These are phyloP conservation scores for Allomyces macrogynus DNA, from an alignment of 192 early-diverging fungal genomes.

Conservation along the genomic window DNA sequence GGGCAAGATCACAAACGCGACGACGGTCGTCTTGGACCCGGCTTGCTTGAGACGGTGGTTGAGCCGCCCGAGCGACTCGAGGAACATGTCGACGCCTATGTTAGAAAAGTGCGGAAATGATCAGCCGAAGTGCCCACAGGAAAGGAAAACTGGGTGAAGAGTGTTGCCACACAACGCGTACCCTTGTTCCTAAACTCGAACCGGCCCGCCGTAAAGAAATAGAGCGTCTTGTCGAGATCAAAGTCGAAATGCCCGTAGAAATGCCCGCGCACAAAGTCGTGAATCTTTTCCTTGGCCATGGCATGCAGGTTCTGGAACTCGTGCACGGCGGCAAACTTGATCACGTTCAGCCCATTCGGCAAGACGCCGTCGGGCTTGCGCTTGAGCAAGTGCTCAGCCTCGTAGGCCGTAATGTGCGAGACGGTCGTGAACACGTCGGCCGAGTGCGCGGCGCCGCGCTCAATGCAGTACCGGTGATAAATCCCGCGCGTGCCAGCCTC, in stretches of 20 bases:
- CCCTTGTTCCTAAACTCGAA: slow-evolving; percentile 95
- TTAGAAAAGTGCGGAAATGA: no score
- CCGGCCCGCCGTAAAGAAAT: slow-evolving; percentile 90
- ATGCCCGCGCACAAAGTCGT: slow-evolving; percentile 91
- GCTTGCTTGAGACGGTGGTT: slow-evolving; percentile 63
- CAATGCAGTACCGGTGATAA: slow-evolving; percentile 91
- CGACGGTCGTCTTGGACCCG: slow-evolving; percentile 73
- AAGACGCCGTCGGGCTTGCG: slow-evolving; percentile 91
- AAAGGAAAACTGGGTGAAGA: no score
- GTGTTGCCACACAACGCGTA: no score
- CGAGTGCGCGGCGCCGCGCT: slow-evolving; percentile 86
- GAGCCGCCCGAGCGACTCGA: slow-evolving; percentile 72
- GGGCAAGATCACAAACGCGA: slow-evolving; percentile 91
- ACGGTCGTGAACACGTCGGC: slow-evolving; percentile 93
- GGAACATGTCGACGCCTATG: slow-evolving; percentile 73
- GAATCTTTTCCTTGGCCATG: slow-evolving; percentile 76
- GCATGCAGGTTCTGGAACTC: slow-evolving; percentile 98
- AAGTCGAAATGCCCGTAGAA: slow-evolving; percentile 96
- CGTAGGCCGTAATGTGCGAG: slow-evolving; percentile 88
- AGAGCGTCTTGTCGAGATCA: slow-evolving; percentile 87
- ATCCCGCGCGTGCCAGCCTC: slow-evolving; percentile 93
- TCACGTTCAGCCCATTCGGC: slow-evolving; percentile 87
- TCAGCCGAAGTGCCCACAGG: no score
- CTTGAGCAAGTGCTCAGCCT: slow-evolving; percentile 79
- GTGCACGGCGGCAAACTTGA: slow-evolving; percentile 92